phyloP scores from a whole-genome alignment of 2,329 filamentous ascomycete species.

The Colletotrichum cereale region DNA sequence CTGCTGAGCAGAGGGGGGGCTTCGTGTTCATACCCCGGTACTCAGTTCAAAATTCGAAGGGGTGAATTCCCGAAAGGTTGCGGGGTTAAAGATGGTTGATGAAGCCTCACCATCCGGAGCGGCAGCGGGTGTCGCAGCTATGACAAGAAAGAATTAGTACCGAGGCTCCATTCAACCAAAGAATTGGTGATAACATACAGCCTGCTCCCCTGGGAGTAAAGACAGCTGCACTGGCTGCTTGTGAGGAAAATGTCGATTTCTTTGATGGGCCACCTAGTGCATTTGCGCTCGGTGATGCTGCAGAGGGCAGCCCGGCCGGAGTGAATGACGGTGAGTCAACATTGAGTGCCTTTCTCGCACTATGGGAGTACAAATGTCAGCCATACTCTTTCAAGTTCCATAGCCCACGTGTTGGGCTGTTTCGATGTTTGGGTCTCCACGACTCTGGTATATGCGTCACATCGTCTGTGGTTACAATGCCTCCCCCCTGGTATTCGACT shows the following conservation, averaged over 20 bases:
- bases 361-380: constrained; percentile 43
- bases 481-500: background rate
- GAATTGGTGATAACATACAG: constrained; percentile 47
- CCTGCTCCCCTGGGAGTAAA: constrained; percentile 79
- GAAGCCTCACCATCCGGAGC: constrained; percentile 54
- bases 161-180: background rate
- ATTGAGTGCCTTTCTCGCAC: constrained; percentile 83
- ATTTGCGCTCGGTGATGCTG: constrained; percentile 45
- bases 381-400: background rate
- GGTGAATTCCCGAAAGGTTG: constrained; percentile 70
- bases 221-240: constrained; percentile 88
- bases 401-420: background rate
- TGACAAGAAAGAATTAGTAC: background rate
- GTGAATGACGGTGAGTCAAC: constrained; percentile 98
- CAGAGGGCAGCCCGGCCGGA: constrained; percentile 64
- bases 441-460: background rate
- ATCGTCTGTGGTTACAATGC: background rate
- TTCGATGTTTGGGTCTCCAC: background rate
- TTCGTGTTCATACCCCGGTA: constrained; percentile 61
- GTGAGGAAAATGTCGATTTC: constrained; percentile 85
- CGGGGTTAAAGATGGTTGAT: constrained; percentile 65
- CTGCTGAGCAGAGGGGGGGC: constrained; percentile 13
- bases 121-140: constrained; percentile 37
- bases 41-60: constrained; percentile 67
- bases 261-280: constrained; percentile 62